Evolutionary conservation across 805 yeast genomes (phyloP).

Genomic region (Zygotorulaspora chibaensis): DNA sequence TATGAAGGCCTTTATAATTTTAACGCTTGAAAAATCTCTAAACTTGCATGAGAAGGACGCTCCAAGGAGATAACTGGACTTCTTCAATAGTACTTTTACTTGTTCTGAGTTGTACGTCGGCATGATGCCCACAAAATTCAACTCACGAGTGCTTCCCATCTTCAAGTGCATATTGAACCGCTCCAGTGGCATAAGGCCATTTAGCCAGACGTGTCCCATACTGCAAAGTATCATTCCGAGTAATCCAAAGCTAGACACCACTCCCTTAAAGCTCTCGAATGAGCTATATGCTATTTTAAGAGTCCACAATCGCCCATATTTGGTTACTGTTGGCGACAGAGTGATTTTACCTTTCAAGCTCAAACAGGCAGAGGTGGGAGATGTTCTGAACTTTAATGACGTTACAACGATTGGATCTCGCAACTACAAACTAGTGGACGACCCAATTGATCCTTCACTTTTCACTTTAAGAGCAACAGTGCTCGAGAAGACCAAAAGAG

Average conservation of each 20-base stretch:
- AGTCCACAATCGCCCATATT: conserved; percentile 77
- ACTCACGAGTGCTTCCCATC: too few relatives aligned
- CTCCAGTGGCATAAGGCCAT: neutral
- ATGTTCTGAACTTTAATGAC: conserved; percentile 64
- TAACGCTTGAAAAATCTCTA: too few relatives aligned
- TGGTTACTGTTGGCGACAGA: conserved; percentile 88
- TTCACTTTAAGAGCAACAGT: conserved; percentile 71
- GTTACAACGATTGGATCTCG: conserved; percentile 83
- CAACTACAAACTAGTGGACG: conserved; percentile 62
- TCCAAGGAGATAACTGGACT: too few relatives aligned
- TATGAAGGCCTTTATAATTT: too few relatives aligned
- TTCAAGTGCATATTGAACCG: neutral
- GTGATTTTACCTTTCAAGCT: conserved; percentile 74
- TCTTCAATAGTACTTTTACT: too few relatives aligned
- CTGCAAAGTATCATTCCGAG: conserved; percentile 4
- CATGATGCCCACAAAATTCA: too few relatives aligned
- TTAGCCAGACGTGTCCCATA: neutral
- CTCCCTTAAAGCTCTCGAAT: conserved; percentile 62
- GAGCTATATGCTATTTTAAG: conserved; percentile 77
- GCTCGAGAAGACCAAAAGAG: conserved; percentile 79
- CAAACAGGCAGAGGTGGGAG: conserved; percentile 79
- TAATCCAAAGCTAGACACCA: conserved; percentile 37
- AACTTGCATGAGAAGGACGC: too few relatives aligned
- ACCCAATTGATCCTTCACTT: conserved; percentile 48
- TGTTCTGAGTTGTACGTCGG: too few relatives aligned